Conservation (phyloP, 2,329 filamentous ascomycete species). For the Fusarium sp. region DNA sequence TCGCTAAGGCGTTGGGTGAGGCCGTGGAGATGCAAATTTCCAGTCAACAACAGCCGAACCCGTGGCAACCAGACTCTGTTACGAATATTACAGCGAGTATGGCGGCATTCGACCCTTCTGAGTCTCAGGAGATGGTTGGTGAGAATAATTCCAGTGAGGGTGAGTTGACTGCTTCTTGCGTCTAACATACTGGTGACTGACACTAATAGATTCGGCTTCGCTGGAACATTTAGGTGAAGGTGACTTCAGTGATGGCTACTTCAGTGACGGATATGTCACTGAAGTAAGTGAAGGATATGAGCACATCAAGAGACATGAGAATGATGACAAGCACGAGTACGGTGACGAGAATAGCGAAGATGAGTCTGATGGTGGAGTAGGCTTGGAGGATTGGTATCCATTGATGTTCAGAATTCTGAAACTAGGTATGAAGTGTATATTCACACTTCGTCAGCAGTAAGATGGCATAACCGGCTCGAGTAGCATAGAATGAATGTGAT, state of each 20-base stretch:
- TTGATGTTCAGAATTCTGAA: neutral
- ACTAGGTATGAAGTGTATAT: neutral
- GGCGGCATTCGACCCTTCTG: neutral
- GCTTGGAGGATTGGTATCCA: neutral
- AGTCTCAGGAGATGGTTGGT: neutral
- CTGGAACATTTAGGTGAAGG: slow-evolving; percentile 6
- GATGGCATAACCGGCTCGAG: neutral
- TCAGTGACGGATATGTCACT: neutral
- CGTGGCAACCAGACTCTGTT: slow-evolving; percentile 29
- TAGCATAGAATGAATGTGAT: neutral
- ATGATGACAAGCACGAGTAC: neutral
- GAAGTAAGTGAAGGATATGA: neutral
- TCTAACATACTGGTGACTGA: neutral
- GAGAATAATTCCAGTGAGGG: slow-evolving; percentile 1
- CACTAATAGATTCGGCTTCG: slow-evolving; percentile 16
- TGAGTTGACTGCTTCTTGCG: neutral
- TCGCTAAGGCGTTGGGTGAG: slow-evolving; percentile 22
- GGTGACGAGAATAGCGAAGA: slow-evolving; percentile 5
- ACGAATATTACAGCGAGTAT: slow-evolving; percentile 26
- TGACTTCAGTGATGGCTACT: neutral
- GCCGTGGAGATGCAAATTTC: slow-evolving; percentile 14
- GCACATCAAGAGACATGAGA: neutral
- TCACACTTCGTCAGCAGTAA: neutral
- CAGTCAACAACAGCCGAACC: neutral
- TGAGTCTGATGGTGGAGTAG: slow-evolving; percentile 29